Evolutionary conservation across 1,284 basidiomycete genomes (phyloP), one percentile per base, ranked within the genome.

Genomic region (Leccinum subrobustum): DNA sequence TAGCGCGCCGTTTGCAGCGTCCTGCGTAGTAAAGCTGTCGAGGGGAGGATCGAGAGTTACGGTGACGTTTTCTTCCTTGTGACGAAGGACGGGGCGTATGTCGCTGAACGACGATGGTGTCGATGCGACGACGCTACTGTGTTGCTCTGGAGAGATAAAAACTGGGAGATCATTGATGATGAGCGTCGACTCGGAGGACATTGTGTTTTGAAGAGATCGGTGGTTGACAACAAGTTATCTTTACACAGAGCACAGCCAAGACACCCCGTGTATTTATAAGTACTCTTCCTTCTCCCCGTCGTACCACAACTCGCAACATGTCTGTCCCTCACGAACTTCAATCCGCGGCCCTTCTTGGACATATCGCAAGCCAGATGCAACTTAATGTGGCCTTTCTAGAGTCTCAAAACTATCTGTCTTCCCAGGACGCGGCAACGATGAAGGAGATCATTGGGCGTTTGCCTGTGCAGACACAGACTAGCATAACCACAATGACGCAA

Each of bases 91-190:
- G 0, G 94, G 87, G 0, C 89, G 92, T 60, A 96, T 93, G 68
- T 89, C 87, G 60, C 76, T 79, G 75, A 96, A 96, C 1, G 89
- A 91, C 0, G 81, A 71, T 1, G 95, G 95, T 0, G 95, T 96
- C 1, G 89, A 86, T 11, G 83, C 83, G 8, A 89, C 82, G 37
- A 93, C 73, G 9, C 75, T 71, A 35, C 76, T 76, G 75, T 93
- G 89, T 66, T 93, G 87, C 54, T 92, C 91, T 8, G 79, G 81
- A 2, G 89, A 83, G 53, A 89, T 81, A 61, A 81, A 88, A 1
- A 71, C 67, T 0, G 91, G 91, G 0, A 88, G 61, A 7, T 75
- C 58, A 35, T 75, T 73, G 63, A 89, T 83, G 63, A 81, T 37
- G 29, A 66, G 33, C 12, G 50, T 58, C 31, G 59, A 57, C 33